Evolutionary conservation across 2,329 filamentous ascomycete species (phyloP).

Genomic region (Neocucurbitaria cava): DNA sequence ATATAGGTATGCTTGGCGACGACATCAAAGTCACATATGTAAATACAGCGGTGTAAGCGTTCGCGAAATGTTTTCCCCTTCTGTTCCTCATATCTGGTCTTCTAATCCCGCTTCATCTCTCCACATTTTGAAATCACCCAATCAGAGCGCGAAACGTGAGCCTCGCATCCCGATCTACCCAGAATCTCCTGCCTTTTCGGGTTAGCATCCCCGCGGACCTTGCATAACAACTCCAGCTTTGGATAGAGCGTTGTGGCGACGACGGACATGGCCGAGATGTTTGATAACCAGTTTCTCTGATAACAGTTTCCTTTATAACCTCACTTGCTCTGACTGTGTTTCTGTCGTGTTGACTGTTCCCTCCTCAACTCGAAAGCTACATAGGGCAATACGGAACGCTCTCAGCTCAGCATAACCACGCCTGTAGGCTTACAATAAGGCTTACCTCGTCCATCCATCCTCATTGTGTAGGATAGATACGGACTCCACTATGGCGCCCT

Average conservation of each 20-base stretch:
- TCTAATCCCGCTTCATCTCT: neutral
- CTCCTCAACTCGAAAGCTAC: too few species aligned
- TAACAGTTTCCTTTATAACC: neutral
- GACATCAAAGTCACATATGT: neutral
- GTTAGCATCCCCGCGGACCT: slow-evolving; percentile 31
- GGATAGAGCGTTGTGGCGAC: slow-evolving; percentile 22
- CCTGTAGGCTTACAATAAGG: neutral
- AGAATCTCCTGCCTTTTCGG: slow-evolving; percentile 32
- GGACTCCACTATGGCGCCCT: slow-evolving; percentile 24
- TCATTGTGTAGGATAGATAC: neutral
- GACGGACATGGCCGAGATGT: slow-evolving; percentile 40
- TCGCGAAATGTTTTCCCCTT: neutral
- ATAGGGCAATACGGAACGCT: too few species aligned
- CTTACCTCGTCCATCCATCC: neutral
- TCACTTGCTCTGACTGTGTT: neutral
- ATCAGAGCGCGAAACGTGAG: slow-evolving; percentile 6
- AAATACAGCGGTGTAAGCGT: neutral
- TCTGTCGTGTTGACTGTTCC: too few species aligned
- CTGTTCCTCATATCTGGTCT: slow-evolving; percentile 3
- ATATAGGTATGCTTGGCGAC: neutral
- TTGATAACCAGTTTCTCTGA: slow-evolving; percentile 14
- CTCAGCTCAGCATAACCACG: too few species aligned
- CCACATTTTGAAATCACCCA: slow-evolving; percentile 4
- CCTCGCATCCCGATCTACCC: neutral
- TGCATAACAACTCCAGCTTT: slow-evolving; percentile 19